Base-by-base conservation (phyloP, 2,329 filamentous ascomycete species). In the Curvularia verruculosa region DNA sequence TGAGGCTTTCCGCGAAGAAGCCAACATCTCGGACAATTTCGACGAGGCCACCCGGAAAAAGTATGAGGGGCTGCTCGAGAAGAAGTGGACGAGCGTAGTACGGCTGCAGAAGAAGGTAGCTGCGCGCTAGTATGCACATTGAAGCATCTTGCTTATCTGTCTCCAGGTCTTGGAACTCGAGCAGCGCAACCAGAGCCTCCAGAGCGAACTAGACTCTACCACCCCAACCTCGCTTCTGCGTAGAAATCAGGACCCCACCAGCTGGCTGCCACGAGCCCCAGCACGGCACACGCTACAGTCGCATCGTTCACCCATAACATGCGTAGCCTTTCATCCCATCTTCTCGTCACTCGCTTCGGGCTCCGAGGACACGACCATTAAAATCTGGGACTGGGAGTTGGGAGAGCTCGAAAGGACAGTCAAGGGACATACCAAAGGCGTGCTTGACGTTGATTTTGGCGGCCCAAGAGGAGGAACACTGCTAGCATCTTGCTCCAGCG, bases 21-120 rank as follows among this genome's bases (percentile, higher is more conserved):
- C 91, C n/a, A 83, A 84, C 53, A 84, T 96, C 4, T 84, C 87
- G 49, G 86, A 90, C 64, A 82, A 80, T 46, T 93, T 96, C 69
- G 92, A 96, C 74, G 83, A 90, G 60, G 84, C 85, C 18, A 96
- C 91, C 19, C 85, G 89, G 50, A 96, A 96, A 82, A 96, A 96
- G 79, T 98, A 97, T 80, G 92, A 96, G 78, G 90, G 91, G 1
- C 79, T 98, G 26, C 79, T 98, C 65, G 94, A 98, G 83, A 97
- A 96, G 85, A 98, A 98, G 82, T 98, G 94, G 94, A 98, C 94
- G 19, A 95, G 92, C 70, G 90, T 98, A 26, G 92, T 97, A 70
- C 85, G 94, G 60, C 78, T 98, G 76, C 94, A 98, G 79, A 97
- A 96, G 79, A 98, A 96, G 90, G 91, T 90, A 78, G 34, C 15